phyloP scores from a whole-genome alignment of 805 yeast genomes.

The Lachancea nothofagi region DNA sequence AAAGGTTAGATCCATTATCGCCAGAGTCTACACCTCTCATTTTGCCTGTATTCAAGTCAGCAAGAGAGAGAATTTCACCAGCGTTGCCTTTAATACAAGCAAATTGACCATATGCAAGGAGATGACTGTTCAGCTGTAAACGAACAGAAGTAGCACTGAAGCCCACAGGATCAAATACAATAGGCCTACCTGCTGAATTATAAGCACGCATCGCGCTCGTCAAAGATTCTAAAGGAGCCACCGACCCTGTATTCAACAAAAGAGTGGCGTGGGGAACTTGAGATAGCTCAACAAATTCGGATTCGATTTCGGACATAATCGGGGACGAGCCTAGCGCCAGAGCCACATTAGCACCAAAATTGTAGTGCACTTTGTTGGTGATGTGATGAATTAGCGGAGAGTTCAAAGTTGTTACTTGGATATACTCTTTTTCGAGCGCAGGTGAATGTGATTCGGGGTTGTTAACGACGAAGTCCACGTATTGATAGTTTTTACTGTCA shows the following conservation, averaged over 20 bases:
- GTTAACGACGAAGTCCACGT: constrained; percentile 3
- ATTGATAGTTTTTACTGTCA: constrained; percentile 14
- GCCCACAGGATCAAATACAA: constrained; percentile 90
- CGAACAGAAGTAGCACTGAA: constrained; percentile 74
- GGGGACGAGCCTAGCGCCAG: constrained; percentile 84
- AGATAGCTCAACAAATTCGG: constrained; percentile 66
- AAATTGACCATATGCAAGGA: constrained; percentile 53
- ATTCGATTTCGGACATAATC: constrained; percentile 70
- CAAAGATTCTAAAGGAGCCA: constrained; percentile 43
- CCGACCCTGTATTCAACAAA: constrained; percentile 74
- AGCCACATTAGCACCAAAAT: constrained; percentile 81
- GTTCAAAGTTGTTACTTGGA: constrained; percentile 19
- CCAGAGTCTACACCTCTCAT: constrained; percentile 75
- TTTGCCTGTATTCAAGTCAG: constrained; percentile 38
- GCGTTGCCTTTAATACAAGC: constrained; percentile 78
- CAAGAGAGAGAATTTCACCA: constrained; percentile 66
- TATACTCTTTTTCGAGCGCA: constrained; percentile 22
- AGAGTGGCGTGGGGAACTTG: constrained; percentile 47
- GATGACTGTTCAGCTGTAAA: constrained; percentile 38
- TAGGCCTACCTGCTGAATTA: constrained; percentile 49
- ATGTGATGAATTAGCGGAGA: constrained; percentile 79
- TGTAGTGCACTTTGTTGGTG: constrained; percentile 83
- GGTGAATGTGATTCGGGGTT: constrained; percentile 3
- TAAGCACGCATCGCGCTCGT: constrained; percentile 52
- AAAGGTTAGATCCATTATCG: constrained; percentile 19